Evolutionary conservation across 228 moss, liverwort and hornwort genomes (phyloP).

Genomic region (Sphagnum magellanicum): DNA sequence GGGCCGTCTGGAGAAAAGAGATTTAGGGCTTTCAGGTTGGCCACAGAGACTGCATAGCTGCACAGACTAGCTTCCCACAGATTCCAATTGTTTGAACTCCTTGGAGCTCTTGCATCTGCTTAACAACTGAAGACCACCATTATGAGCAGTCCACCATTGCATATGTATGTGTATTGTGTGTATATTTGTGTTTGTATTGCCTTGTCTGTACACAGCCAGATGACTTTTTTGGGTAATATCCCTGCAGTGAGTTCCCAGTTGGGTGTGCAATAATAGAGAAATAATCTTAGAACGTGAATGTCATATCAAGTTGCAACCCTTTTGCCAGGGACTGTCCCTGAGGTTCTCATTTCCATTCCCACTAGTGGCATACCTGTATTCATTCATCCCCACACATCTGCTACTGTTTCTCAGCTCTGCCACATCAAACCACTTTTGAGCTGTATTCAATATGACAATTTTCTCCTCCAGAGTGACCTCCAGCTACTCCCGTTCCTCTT

Average conservation of each 20-base stretch:
- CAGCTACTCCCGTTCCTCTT: constrained; percentile 56
- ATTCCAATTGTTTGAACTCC: constrained; percentile 79
- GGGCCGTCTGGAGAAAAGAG: constrained; percentile 77
- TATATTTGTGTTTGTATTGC: not conserved
- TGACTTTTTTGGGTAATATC: not conserved
- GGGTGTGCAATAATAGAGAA: no score
- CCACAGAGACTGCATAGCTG: constrained; percentile 91
- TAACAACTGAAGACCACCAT: not conserved
- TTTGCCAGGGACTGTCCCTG: constrained; percentile 83
- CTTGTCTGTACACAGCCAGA: not conserved
- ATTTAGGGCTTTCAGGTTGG: constrained; percentile 58
- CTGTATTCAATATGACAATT: constrained; percentile 64
- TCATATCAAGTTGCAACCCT: constrained; percentile 88
- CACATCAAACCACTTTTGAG: constrained; percentile 57
- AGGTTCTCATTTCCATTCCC: constrained; percentile 86
- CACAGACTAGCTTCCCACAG: constrained; percentile 84
- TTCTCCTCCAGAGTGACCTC: constrained; percentile 83
- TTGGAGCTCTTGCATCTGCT: constrained; percentile 83
- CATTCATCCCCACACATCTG: constrained; percentile 73
- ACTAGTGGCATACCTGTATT: no score
- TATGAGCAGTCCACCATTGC: not conserved
- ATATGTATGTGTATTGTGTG: not conserved
- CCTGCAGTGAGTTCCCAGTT: not conserved
- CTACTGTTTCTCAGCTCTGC: constrained; percentile 77
- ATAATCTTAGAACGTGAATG: constrained; percentile 83